Percentiles rank a stretch among this genome's conserved stretches.
phyloP scores from a whole-genome alignment of 2,329 filamentous ascomycete species.

The Penicillium sp. region DNA sequence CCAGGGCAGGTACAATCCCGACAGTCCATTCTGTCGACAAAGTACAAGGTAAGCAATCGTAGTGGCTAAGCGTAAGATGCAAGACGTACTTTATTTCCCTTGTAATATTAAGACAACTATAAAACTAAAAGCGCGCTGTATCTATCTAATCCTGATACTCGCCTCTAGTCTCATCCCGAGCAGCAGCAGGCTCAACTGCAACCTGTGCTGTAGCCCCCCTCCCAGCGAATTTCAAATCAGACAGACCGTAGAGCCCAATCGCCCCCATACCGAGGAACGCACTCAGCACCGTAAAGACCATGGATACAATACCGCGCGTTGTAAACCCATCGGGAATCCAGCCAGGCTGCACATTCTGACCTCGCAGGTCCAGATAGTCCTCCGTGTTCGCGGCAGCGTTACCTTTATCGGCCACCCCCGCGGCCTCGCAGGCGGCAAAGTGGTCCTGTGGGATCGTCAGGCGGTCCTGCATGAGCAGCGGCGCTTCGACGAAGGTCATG shows the following conservation, averaged over 20 bases:
- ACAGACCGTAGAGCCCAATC: conserved; percentile 66
- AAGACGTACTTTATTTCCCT: too few relatives aligned
- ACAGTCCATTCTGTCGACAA: too few relatives aligned
- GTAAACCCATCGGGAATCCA: conserved; percentile 73
- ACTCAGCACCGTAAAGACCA: conserved; percentile 72
- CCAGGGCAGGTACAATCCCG: too few relatives aligned
- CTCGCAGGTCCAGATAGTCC: conserved; percentile 66
- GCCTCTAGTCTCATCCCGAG: too few relatives aligned
- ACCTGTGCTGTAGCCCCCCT: too few relatives aligned
- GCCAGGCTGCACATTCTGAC: conserved; percentile 61
- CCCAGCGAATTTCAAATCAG: not conserved
- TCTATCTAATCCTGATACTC: too few relatives aligned
- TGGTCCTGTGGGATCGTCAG: conserved; percentile 52
- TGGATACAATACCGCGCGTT: conserved; percentile 70
- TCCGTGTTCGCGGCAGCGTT: conserved; percentile 76
- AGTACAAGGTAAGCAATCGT: too few relatives aligned
- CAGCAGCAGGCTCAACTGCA: too few relatives aligned
- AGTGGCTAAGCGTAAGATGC: too few relatives aligned
- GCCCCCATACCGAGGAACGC: conserved; percentile 71
- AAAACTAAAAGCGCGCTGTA: too few relatives aligned
- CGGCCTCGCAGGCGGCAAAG: conserved; percentile 60
- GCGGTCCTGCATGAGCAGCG: conserved; percentile 23
- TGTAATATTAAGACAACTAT: too few relatives aligned
- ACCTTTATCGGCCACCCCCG: conserved; percentile 59
- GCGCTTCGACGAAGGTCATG: conserved; percentile 32